Evolutionary conservation across 148 eudicot genomes (phyloP), one percentile per base, ranked within the genome.

Genomic region (Vaccinium macrocarpon): DNA sequence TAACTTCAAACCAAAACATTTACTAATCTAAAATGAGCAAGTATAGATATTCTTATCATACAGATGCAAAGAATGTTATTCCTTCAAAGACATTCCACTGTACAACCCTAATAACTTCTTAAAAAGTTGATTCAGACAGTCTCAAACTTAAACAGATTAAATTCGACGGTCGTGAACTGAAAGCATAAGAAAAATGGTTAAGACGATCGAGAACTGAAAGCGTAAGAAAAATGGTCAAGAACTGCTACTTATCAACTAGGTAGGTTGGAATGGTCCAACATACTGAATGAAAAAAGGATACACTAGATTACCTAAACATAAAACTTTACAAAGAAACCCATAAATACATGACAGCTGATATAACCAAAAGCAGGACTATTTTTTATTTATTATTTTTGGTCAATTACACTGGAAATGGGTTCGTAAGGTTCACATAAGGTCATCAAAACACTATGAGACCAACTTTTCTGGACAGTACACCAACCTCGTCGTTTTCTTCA

Each of bases 71-170:
- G 32, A 11, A 77, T 1, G 80, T 14, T 78, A 78, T 27, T 52
- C 81, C 46, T 78, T 78, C n/a, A 27, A 52, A 78, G 62, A 51
- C 15, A 25, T 78, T 42, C 42, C 12, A 18, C 19, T 78, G 35
- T 78, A 52, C n/a, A 52, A 14, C 61, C 80, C 27, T 52, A 78
- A 78, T 27, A 78, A 78, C 62, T 27, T 52, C 32, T 78, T 55
- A 51, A 76, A 51, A 42, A 77, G 42, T 23, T 51, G 32, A 76
- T 49, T 76, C 57, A 76, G 56, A 49, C 32, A 76, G 35, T 57
- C 27, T 49, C 80, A 1, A 76, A 23, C 80, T 76, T 48, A n/a
- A 76, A 76, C 79, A 76, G 27, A 35, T 49, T 55, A 76, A n/a
- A 76, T 1, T 10, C 35, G 13, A 76, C 8, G 50, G n/a, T 76